These are phyloP conservation scores for Colletotrichum liaoningense DNA, from an alignment of 2,329 filamentous ascomycete genomes.

Conservation along the genomic window DNA sequence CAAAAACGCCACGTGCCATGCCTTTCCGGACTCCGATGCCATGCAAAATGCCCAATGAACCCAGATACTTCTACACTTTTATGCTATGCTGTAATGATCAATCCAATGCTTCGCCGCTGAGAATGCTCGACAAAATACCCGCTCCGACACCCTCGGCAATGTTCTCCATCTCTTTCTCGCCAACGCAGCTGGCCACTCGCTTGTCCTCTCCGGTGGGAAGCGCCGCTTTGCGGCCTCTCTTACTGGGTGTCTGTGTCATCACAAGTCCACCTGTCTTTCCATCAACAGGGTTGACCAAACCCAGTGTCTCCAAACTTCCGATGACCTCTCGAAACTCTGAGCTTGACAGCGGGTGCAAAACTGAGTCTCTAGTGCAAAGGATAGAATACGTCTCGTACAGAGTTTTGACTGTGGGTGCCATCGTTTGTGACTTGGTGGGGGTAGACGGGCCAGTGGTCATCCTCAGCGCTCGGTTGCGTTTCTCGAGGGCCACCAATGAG, in stretches of 20 bases:
- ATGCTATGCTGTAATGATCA: conserved; percentile 41
- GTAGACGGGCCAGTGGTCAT: conserved; percentile 56
- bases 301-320: conserved; percentile 88
- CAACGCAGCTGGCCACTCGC: conserved; percentile 81
- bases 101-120: conserved; percentile 71
- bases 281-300: conserved; percentile 78
- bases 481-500: conserved; percentile 87
- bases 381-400: conserved; percentile 86
- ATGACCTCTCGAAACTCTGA: conserved; percentile 96
- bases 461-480: conserved; percentile 69
- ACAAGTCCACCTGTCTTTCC: conserved; percentile 77
- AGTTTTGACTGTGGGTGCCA: conserved; percentile 83
- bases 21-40: conserved; percentile 34
- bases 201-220: conserved; percentile 76
- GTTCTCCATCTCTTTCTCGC: conserved; percentile 81
- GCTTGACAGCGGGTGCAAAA: conserved; percentile 87
- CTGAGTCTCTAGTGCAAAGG: conserved; percentile 87
- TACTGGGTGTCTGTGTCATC: conserved; percentile 76
- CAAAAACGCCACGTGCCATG: conserved; percentile 37
- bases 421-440: conserved; percentile 69
- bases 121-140: conserved; percentile 71
- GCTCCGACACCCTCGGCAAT: conserved; percentile 73
- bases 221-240: conserved; percentile 69
- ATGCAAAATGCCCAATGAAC: conserved; percentile 23
- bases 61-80: conserved; percentile 5